Evolutionary conservation across 164 flowering plant species (phyloP).

Genomic region (Vitis amurensis): DNA sequence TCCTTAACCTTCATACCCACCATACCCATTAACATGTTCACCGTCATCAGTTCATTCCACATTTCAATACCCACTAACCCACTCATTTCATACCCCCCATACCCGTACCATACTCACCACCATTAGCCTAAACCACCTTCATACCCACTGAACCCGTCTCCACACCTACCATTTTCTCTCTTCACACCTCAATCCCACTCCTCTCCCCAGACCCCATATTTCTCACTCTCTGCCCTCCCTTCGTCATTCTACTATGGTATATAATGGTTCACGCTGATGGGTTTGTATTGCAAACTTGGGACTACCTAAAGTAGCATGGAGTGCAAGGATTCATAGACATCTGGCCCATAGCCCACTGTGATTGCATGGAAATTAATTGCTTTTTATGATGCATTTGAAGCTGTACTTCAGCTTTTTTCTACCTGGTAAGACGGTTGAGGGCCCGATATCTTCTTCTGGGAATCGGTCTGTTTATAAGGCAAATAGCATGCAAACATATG

Average conservation of each 20-base stretch:
- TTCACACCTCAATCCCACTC: too few relatives aligned
- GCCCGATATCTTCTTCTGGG: slow-evolving; percentile 87
- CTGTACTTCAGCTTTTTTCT: slow-evolving; percentile 76
- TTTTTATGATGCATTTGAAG: slow-evolving; percentile 85
- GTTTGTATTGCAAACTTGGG: slow-evolving; percentile 61
- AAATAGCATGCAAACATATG: slow-evolving; percentile 82
- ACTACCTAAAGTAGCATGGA: slow-evolving; percentile 58
- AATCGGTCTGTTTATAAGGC: slow-evolving; percentile 93
- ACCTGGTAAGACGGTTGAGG: slow-evolving; percentile 92
- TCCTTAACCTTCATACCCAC: too few relatives aligned
- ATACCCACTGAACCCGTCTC: too few relatives aligned
- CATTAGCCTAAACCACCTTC: too few relatives aligned
- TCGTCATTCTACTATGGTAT: slow-evolving; percentile 94
- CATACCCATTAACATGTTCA: too few relatives aligned
- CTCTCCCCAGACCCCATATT: slow-evolving; percentile 6
- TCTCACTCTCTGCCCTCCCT: slow-evolving; percentile 86
- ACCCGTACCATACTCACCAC: too few relatives aligned
- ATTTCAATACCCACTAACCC: too few relatives aligned
- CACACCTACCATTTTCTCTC: too few relatives aligned
- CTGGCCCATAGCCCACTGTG: slow-evolving; percentile 84
- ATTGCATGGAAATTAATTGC: slow-evolving; percentile 82
- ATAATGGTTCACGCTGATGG: slow-evolving; percentile 98
- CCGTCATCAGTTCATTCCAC: too few relatives aligned
- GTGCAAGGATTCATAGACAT: slow-evolving; percentile 63
- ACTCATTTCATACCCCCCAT: too few relatives aligned